phyloP scores from a whole-genome alignment of 1,139 yeast genomes.

The Yamadazyma songkhlaensis region DNA sequence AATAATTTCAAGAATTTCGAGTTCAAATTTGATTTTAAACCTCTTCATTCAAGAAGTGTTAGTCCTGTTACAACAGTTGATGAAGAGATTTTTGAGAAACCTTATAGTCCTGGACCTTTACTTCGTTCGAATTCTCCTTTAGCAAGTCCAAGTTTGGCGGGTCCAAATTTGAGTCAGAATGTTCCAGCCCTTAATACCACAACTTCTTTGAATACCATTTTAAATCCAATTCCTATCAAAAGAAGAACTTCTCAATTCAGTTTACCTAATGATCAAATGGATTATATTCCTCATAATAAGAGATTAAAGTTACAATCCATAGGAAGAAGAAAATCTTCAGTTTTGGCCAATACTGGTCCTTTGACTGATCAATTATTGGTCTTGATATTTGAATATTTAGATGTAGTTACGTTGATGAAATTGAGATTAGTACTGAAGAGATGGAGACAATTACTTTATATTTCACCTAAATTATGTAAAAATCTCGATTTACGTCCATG shows the following conservation, averaged over 20 bases:
- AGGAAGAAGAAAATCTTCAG: conserved; percentile 52
- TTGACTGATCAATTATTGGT: conserved; percentile 58
- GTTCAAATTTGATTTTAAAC: conserved; percentile 15
- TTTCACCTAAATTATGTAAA: conserved; percentile 51
- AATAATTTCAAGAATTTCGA: conserved; percentile 8
- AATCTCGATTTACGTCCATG: conserved; percentile 56
- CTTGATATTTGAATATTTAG: conserved; percentile 49
- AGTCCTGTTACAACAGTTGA: conserved; percentile 13
- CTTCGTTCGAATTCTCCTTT: not conserved
- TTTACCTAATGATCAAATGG: conserved; percentile 15
- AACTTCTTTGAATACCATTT: not conserved
- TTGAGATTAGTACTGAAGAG: conserved; percentile 54
- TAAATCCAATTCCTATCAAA: not conserved
- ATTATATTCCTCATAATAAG: conserved; percentile 53
- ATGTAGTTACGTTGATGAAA: conserved; percentile 57
- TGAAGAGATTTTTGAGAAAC: conserved; percentile 7
- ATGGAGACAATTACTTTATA: conserved; percentile 66
- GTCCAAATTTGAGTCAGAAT: not conserved
- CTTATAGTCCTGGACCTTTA: not conserved
- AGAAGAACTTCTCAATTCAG: conserved; percentile 7
- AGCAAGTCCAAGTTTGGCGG: not conserved
- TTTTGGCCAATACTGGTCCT: conserved; percentile 50
- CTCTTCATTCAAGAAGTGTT: conserved; percentile 16
- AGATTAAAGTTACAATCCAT: conserved; percentile 45
- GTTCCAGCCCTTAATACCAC: not conserved